Evolutionary conservation across 1,139 yeast species (phyloP).

Genomic region (Kurtzmaniella quercitrusa): DNA sequence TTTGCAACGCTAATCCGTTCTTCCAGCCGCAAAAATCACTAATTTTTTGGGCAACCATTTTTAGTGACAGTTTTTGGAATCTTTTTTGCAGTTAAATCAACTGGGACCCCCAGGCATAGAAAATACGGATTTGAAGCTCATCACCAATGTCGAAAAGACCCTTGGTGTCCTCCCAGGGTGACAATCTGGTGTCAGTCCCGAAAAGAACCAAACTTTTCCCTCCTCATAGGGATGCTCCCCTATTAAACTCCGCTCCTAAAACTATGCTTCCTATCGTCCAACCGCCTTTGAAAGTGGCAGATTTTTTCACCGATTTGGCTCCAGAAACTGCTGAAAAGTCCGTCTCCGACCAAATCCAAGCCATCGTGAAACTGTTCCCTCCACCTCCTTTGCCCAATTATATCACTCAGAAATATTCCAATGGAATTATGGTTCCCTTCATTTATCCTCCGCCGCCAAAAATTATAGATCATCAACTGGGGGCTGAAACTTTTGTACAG

Average conservation of each 20-base stretch:
- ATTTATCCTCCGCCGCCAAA: slow-evolving; percentile 44
- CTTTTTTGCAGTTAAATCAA: background rate
- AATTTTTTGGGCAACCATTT: background rate
- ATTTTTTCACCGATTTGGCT: slow-evolving; percentile 35
- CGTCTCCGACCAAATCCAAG: slow-evolving; percentile 18
- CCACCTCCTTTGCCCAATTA: slow-evolving; percentile 38
- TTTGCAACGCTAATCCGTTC: background rate
- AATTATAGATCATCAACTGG: slow-evolving; percentile 2
- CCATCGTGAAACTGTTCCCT: slow-evolving; percentile 30
- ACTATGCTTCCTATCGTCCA: slow-evolving; percentile 34
- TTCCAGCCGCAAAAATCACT: background rate
- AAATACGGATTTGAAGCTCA: background rate
- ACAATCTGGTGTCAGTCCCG: background rate
- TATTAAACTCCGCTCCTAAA: slow-evolving; percentile 32
- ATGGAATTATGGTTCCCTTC: slow-evolving; percentile 43
- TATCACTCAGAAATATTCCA: slow-evolving; percentile 6
- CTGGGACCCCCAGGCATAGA: no score
- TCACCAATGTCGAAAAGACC: background rate
- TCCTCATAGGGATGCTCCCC: slow-evolving; percentile 9
- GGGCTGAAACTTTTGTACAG: slow-evolving; percentile 13
- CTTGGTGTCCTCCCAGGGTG: background rate
- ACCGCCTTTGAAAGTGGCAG: slow-evolving; percentile 24
- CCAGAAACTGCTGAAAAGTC: slow-evolving; percentile 15
- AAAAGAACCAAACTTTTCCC: background rate
- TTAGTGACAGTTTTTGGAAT: background rate